phyloP scores from a whole-genome alignment of 768 basidiomycete species.

The Trametes villosa region DNA sequence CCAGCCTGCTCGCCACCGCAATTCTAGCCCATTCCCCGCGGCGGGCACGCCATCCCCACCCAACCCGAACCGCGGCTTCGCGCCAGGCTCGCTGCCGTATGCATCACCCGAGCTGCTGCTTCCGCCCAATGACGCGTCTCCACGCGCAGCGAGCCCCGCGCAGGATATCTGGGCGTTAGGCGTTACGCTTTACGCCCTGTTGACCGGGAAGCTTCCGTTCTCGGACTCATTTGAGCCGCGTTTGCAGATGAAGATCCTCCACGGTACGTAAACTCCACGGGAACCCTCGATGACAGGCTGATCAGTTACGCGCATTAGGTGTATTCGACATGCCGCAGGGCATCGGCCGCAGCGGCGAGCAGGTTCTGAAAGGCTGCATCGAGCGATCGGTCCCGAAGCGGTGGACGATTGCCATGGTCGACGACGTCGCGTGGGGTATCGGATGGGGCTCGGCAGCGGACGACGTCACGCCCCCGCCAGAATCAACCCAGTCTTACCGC shows the following conservation, averaged over 20 bases:
- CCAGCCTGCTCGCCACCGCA: constrained; percentile 50
- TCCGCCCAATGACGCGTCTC: constrained; percentile 49
- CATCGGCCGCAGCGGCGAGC: constrained; percentile 64
- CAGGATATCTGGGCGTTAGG: constrained; percentile 98
- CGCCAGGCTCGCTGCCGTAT: constrained; percentile 89
- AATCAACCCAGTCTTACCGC: constrained; percentile 21
- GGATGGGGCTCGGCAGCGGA: constrained; percentile 62
- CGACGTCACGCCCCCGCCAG: constrained; percentile 37
- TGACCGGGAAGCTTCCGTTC: constrained; percentile 88
- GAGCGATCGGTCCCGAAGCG: constrained; percentile 61
- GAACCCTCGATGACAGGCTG: neutral
- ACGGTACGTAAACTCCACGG: constrained; percentile 52
- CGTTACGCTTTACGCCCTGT: constrained; percentile 82
- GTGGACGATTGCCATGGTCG: constrained; percentile 84
- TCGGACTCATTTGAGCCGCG: constrained; percentile 89
- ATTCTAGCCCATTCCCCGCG: constrained; percentile 45
- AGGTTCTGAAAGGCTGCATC: constrained; percentile 80
- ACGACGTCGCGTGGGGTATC: constrained; percentile 79
- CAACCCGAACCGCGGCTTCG: constrained; percentile 48
- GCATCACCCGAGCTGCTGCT: constrained; percentile 86
- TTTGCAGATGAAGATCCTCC: constrained; percentile 88
- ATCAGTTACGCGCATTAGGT: constrained; percentile 45
- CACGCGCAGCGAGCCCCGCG: constrained; percentile 58
- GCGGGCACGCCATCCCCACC: constrained; percentile 34
- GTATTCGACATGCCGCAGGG: constrained; percentile 60